phyloP scores from a whole-genome alignment of 1,284 basidiomycete genomes.

The Ceratobasidium sp. region DNA sequence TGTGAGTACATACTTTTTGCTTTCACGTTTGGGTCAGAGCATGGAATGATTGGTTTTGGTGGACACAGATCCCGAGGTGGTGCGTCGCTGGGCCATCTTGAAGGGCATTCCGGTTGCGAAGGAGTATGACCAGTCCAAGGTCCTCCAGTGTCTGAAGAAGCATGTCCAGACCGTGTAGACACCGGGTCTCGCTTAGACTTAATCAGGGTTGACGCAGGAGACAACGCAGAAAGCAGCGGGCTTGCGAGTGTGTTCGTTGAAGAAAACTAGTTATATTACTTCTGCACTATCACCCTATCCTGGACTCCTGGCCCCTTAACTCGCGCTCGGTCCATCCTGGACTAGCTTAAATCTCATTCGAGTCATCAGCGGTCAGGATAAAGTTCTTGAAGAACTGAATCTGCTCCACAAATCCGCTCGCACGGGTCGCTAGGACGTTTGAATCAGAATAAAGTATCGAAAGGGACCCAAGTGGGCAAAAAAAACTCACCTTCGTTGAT shows the following conservation, averaged over 20 bases:
- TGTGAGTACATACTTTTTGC: slow-evolving; percentile 54
- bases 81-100: slow-evolving; percentile 66
- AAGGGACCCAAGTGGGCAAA: no score
- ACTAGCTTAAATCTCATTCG: slow-evolving; percentile 28
- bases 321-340: no score
- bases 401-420: slow-evolving; percentile 52
- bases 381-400: slow-evolving; percentile 56
- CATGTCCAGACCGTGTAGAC: slow-evolving; percentile 54
- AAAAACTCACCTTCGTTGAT: slow-evolving; percentile 66
- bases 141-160: slow-evolving; percentile 66
- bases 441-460: neutral
- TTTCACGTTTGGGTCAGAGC: neutral
- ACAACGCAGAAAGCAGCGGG: neutral
- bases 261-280: neutral
- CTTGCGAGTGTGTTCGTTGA: neutral
- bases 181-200: no score
- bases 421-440: slow-evolving; percentile 44
- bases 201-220: no score
- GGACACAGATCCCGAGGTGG: slow-evolving; percentile 61
- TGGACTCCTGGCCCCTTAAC: no score
- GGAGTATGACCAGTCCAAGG: slow-evolving; percentile 65
- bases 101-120: slow-evolving; percentile 64
- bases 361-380: slow-evolving; percentile 54
- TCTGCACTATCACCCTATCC: no score
- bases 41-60: neutral